Conservation (phyloP, 129 eudicot genomes). For the Mikania micrantha region DNA sequence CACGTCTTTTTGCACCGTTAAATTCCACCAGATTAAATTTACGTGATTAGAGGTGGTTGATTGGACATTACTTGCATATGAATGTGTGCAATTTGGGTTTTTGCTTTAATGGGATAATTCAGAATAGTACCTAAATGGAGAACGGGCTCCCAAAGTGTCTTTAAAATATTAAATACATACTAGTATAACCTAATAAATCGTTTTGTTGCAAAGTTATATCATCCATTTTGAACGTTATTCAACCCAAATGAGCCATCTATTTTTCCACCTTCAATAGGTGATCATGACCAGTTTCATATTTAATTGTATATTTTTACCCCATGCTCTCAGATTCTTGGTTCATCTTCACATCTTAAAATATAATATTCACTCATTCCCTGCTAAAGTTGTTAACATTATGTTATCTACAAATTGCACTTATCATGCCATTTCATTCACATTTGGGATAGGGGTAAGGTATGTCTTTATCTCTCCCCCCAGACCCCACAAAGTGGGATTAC, state of each 20-base stretch:
- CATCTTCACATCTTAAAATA: neutral
- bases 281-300: neutral
- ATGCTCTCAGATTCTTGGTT: neutral
- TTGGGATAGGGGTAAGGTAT: no score
- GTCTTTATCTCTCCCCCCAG: no score
- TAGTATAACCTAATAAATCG: neutral
- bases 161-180: neutral
- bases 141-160: neutral
- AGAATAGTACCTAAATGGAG: neutral
- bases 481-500: no score
- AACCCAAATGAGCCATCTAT: neutral
- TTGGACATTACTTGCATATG: no score
- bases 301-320: neutral
- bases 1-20: neutral
- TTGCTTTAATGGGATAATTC: neutral
- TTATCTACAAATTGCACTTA: no score
- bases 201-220: neutral
- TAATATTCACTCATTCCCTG: neutral
- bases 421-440: no score
- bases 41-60: no score
- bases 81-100: no score
- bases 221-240: neutral
- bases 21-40: neutral
- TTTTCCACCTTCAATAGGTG: neutral
- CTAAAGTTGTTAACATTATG: neutral